Base-by-base conservation (phyloP, 1,139 yeast species). In the Saccharomyces hybrid region DNA sequence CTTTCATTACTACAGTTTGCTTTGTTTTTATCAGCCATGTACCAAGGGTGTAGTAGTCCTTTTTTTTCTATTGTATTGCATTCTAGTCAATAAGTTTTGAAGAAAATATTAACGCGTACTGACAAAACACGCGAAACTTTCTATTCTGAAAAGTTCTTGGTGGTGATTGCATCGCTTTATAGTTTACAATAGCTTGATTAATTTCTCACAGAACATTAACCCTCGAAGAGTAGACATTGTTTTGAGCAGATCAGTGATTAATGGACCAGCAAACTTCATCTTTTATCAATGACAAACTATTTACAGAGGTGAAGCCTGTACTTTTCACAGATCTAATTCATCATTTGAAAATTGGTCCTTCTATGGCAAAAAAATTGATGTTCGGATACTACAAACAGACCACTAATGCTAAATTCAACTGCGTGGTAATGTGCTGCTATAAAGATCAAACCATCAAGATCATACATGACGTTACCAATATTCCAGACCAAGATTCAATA, bases 281-380 rank as follows among this genome's bases (percentile, higher is more conserved):
- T 31, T 42, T 32, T 27, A 59, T 66, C 42, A 61, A 61, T 54
- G 63, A 61, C 44, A 58, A 54, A 28, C 57, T 66, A 30, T 61
- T 65, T 49, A 61, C 59, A 3, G 60, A 61, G 38, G 59, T 56
- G 28, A 60, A 62, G 49, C 64, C 69, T 2, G 67, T 68, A 23
- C 56, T 64, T 13, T 65, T 66, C 52, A 62, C 70, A 4, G 70
- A 68, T 55, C 56, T 68, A 47, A 58, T 66, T 48, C 58, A 57
- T 30, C 44, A 59, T 47, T 68, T 68, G 53, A 56, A 59, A 16
- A 51, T 64, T 27, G 63, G 64, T 3, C 65, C 67, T 9, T 56
- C 60, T 4, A 50, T 51, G 41, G 70, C 71, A 5, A 68, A 68
- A 52, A 54, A 56, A 20, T 53, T 54, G 44, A 64, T 68, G 70